Evolutionary conservation across 179 eudicot genomes (phyloP).

Genomic region (Pouteria campechiana): DNA sequence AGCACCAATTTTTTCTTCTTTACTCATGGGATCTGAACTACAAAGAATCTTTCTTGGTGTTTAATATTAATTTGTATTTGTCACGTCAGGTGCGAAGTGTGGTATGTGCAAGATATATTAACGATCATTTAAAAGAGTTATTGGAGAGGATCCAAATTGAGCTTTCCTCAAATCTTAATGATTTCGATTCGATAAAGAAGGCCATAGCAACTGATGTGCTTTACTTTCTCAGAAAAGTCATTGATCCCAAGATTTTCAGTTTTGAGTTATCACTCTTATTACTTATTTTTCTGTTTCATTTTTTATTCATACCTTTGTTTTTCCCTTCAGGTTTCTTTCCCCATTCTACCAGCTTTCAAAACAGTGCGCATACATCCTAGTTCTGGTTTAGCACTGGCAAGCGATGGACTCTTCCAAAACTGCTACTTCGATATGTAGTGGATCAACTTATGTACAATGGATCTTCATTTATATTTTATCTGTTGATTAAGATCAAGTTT

Average conservation of each 20-base stretch:
- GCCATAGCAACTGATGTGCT: conserved; percentile 46
- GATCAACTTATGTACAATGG: too few species aligned
- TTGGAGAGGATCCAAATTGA: conserved; percentile 80
- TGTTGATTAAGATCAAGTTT: too few species aligned
- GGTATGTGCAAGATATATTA: conserved; percentile 74
- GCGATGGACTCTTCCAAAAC: neutral
- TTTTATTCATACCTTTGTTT: neutral
- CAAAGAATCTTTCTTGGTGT: neutral
- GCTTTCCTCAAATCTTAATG: conserved; percentile 38
- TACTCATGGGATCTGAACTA: too few species aligned
- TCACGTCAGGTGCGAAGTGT: conserved; percentile 59
- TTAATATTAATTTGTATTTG: neutral
- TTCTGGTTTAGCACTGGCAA: conserved; percentile 93
- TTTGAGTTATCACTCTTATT: neutral
- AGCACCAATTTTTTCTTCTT: too few species aligned
- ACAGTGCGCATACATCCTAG: conserved; percentile 86
- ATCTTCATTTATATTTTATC: too few species aligned
- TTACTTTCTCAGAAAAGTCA: neutral
- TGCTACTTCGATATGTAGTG: too few species aligned
- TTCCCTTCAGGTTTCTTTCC: conserved; percentile 61
- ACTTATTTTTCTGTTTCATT: neutral
- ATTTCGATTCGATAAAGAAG: conserved; percentile 59
- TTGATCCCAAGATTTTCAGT: neutral
- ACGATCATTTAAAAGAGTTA: conserved; percentile 67
- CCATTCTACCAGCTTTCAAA: conserved; percentile 62